These are phyloP conservation scores for Tricholoma saponaceum DNA, from an alignment of 768 basidiomycete species.

Conservation along the genomic window DNA sequence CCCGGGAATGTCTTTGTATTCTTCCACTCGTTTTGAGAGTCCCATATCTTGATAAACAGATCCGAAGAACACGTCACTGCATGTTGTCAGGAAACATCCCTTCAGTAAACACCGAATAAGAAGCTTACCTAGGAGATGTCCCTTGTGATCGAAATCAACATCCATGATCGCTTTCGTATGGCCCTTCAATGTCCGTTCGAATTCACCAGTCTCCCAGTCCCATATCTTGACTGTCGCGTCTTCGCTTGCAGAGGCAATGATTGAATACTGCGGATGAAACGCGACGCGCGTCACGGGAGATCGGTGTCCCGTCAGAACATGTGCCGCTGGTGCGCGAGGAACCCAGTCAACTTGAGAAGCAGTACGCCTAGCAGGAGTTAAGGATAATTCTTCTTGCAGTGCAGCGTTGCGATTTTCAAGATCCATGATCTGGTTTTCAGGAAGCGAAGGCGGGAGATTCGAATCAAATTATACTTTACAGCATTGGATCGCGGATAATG, in stretches of 20 bases:
- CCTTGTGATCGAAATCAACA: constrained; percentile 86
- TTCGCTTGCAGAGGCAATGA: constrained; percentile 82
- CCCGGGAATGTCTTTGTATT: constrained; percentile 83
- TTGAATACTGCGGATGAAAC: constrained; percentile 83
- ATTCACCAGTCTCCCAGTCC: constrained; percentile 96
- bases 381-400: constrained; percentile 65
- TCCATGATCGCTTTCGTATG: constrained; percentile 89
- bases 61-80: constrained; percentile 73
- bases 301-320: constrained; percentile 72
- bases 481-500: constrained; percentile 12
- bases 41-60: constrained; percentile 91
- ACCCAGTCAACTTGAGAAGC: constrained; percentile 80
- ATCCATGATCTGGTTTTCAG: constrained; percentile 77
- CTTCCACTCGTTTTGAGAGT: constrained; percentile 86
- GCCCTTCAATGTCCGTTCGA: constrained; percentile 87
- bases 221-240: constrained; percentile 90
- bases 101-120: not conserved
- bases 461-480: not conserved
- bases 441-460: constrained; percentile 9
- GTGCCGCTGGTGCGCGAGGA: constrained; percentile 79
- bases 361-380: constrained; percentile 47
- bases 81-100: not conserved
- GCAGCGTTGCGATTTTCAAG: constrained; percentile 82
- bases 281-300: constrained; percentile 72
- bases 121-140: constrained; percentile 67